These are phyloP conservation scores for Eucalyptus lansdowneana DNA, from an alignment of 345 rosid species.

Conservation along the genomic window DNA sequence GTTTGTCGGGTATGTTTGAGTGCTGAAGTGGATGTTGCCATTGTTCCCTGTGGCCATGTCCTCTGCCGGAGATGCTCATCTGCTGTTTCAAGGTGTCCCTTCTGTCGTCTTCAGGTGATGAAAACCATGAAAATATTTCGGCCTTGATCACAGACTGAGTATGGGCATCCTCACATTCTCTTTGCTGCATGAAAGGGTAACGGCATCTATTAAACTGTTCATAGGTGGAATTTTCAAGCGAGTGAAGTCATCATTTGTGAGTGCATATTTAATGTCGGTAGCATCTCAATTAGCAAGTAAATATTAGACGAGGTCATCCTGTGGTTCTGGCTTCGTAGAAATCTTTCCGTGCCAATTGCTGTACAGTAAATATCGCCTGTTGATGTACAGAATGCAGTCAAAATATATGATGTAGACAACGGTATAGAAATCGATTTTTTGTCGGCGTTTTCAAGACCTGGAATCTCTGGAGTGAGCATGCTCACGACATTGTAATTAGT, in stretches of 20 bases:
- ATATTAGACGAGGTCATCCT: background rate
- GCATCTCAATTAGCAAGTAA: background rate
- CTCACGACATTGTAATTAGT: background rate
- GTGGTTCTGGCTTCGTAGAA: background rate
- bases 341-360: background rate
- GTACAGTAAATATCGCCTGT: background rate
- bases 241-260: background rate
- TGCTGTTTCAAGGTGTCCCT: constrained; percentile 81
- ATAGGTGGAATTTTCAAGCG: background rate
- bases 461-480: background rate
- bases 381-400: background rate
- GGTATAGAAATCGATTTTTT: background rate
- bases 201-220: background rate
- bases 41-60: constrained; percentile 87
- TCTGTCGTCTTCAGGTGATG: constrained; percentile 68
- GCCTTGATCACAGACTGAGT: constrained; percentile 11
- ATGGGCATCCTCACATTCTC: background rate
- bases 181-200: background rate
- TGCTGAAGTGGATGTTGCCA: constrained; percentile 68
- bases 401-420: background rate
- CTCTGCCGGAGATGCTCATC: constrained; percentile 71
- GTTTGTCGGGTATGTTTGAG: constrained; percentile 67
- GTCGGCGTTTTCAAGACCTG: background rate
- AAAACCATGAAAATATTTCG: constrained; percentile 64
- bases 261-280: background rate